Evolutionary conservation across 345 rosid genomes (phyloP).

Genomic region (Eutrema heterophyllum): DNA sequence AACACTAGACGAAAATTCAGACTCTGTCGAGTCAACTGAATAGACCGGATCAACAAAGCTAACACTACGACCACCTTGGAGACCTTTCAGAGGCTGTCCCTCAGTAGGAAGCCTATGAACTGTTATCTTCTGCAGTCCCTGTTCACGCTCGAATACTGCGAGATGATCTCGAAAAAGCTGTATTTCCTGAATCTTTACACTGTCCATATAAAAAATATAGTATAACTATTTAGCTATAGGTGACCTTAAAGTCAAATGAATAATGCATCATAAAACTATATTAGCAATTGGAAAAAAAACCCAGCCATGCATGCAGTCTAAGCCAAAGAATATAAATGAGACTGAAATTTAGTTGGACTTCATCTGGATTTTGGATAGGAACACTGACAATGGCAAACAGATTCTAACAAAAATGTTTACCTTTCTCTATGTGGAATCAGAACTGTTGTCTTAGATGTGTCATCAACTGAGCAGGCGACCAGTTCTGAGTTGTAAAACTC

Average conservation of each 20-base stretch:
- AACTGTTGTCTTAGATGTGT: slow-evolving; percentile 50
- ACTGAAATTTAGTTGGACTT: background rate
- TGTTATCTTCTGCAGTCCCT: slow-evolving; percentile 64
- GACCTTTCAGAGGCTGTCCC: slow-evolving; percentile 62
- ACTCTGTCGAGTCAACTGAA: slow-evolving; percentile 46
- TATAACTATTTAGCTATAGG: slow-evolving; percentile 6
- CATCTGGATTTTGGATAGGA: background rate
- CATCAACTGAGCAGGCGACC: slow-evolving; percentile 61
- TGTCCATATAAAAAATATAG: slow-evolving; percentile 29
- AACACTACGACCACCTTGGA: slow-evolving; percentile 53
- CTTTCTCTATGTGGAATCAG: slow-evolving; percentile 85
- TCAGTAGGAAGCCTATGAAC: slow-evolving; percentile 61
- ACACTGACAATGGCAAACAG: background rate
- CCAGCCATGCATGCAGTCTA: background rate
- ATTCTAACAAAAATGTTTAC: slow-evolving; percentile 29
- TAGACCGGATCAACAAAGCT: slow-evolving; percentile 76
- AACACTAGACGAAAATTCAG: slow-evolving; percentile 59
- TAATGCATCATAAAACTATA: background rate
- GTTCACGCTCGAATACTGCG: slow-evolving; percentile 73
- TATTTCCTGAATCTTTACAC: slow-evolving; percentile 73
- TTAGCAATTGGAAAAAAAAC: background rate
- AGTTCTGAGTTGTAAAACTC: slow-evolving; percentile 81
- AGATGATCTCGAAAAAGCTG: slow-evolving; percentile 77
- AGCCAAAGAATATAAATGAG: background rate
- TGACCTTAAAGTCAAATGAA: background rate